Conservation (phyloP, 225 moss, liverwort and hornwort species). For the Climacium dendroides region DNA sequence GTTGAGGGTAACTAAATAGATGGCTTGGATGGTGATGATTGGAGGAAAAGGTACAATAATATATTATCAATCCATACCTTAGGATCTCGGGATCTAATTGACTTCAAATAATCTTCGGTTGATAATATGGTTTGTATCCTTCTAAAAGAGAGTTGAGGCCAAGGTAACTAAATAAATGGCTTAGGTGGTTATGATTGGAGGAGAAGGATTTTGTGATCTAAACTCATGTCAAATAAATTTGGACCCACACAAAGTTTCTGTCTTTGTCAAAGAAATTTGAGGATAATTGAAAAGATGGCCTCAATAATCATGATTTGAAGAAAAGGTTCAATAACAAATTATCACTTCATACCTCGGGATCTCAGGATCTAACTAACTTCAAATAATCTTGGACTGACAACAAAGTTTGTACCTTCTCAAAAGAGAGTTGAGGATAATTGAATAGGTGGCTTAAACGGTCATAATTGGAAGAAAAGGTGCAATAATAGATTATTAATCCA, state of each 20-base stretch:
- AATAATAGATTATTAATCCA: too few species aligned
- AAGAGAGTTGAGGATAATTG: fast-evolving
- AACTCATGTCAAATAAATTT: too few species aligned
- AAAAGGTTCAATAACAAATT: background rate
- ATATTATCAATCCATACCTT: too few species aligned
- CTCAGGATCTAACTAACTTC: background rate
- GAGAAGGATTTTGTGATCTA: too few species aligned
- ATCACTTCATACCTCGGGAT: background rate
- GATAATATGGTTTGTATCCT: too few species aligned
- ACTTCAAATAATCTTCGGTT: too few species aligned
- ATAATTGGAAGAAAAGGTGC: too few species aligned
- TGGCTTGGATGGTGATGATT: background rate
- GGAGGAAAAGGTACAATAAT: too few species aligned
- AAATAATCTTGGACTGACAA: background rate
- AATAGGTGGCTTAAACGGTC: background rate
- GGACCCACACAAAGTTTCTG: background rate
- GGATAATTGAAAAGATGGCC: background rate
- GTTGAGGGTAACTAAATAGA: background rate
- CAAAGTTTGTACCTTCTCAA: fast-evolving
- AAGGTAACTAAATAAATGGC: too few species aligned
- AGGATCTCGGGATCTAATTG: too few species aligned
- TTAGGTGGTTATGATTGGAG: too few species aligned
- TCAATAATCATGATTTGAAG: background rate
- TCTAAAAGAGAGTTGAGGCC: too few species aligned
- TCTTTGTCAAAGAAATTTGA: background rate